Conservation (phyloP, 352 stramenopile genomes). For the Thalassiosira tumida region DNA sequence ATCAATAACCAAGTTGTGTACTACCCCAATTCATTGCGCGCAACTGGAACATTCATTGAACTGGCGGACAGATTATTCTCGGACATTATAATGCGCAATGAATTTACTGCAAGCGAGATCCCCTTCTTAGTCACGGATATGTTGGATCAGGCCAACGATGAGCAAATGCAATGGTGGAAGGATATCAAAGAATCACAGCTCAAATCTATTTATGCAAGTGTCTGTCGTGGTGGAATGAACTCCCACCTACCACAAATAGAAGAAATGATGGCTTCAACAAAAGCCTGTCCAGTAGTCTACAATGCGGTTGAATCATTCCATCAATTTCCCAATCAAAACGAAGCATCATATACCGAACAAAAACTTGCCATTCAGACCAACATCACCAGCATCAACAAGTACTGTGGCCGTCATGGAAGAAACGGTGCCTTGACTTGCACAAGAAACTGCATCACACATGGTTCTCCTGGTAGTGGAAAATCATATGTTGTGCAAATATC, state of each 20-base stretch:
- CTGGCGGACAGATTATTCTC: too few relatives aligned
- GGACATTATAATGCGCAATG: slow-evolving; percentile 44
- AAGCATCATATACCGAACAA: slow-evolving; percentile 71
- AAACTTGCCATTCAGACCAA: slow-evolving; percentile 33
- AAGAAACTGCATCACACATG: slow-evolving; percentile 60
- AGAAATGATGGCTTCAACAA: too few relatives aligned
- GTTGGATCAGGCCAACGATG: neutral
- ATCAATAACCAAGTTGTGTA: slow-evolving; percentile 20
- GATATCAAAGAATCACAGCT: too few relatives aligned
- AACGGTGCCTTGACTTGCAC: slow-evolving; percentile 2
- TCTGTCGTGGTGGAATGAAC: neutral
- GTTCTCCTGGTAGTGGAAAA: slow-evolving; percentile 54
- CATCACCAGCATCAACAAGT: slow-evolving; percentile 53
- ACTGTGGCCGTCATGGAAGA: slow-evolving; percentile 35
- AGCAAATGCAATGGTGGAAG: neutral
- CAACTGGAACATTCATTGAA: too few relatives aligned
- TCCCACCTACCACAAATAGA: slow-evolving; percentile 12
- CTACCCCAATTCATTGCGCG: slow-evolving; percentile 15
- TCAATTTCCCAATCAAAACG: slow-evolving; percentile 27
- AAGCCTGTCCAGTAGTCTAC: too few relatives aligned
- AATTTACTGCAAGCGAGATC: neutral
- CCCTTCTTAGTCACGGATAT: slow-evolving; percentile 45
- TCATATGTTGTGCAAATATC: slow-evolving; percentile 1
- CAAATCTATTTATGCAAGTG: too few relatives aligned
- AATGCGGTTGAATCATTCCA: slow-evolving; percentile 3